These are phyloP conservation scores for Tolypocladium paradoxum DNA, from an alignment of 2,329 filamentous ascomycete genomes.

Conservation along the genomic window DNA sequence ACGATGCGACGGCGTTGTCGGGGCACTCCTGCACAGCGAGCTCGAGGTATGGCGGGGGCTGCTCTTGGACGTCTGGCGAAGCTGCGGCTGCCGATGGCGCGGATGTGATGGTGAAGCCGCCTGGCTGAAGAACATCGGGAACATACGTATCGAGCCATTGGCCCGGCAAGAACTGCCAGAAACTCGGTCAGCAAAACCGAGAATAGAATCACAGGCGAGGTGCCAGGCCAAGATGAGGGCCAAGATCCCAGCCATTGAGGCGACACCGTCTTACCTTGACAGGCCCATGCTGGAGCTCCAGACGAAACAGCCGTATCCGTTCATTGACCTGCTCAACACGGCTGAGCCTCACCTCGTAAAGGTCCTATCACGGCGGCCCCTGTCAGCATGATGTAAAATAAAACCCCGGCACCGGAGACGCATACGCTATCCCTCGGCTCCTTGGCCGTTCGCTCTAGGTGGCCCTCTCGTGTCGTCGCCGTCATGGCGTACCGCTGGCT, in stretches of 20 bases:
- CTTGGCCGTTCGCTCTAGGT: conserved; percentile 61
- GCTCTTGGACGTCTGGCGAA: not conserved
- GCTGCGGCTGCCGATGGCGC: conserved; percentile 47
- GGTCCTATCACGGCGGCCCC: conserved; percentile 19
- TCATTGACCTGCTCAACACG: conserved; percentile 55
- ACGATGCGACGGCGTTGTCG: conserved; percentile 61
- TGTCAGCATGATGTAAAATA: not conserved
- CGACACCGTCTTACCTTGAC: conserved; percentile 31
- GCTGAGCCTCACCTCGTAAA: conserved; percentile 52
- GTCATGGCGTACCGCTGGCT: not conserved
- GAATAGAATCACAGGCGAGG: not conserved
- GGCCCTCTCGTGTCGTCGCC: conserved; percentile 17
- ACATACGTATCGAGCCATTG: conserved; percentile 84
- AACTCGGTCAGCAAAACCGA: not conserved
- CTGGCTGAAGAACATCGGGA: conserved; percentile 56
- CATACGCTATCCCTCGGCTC: conserved; percentile 55
- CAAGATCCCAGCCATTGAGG: not conserved
- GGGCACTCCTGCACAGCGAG: conserved; percentile 67
- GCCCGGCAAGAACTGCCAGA: conserved; percentile 54
- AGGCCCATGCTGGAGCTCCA: conserved; percentile 41
- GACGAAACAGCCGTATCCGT: conserved; percentile 55
- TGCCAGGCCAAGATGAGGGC: not conserved
- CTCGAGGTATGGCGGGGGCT: conserved; percentile 48
- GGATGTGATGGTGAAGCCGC: conserved; percentile 83
- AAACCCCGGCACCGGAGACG: not conserved